phyloP scores from a whole-genome alignment of 768 basidiomycete genomes.

The Wakefieldia striispora region DNA sequence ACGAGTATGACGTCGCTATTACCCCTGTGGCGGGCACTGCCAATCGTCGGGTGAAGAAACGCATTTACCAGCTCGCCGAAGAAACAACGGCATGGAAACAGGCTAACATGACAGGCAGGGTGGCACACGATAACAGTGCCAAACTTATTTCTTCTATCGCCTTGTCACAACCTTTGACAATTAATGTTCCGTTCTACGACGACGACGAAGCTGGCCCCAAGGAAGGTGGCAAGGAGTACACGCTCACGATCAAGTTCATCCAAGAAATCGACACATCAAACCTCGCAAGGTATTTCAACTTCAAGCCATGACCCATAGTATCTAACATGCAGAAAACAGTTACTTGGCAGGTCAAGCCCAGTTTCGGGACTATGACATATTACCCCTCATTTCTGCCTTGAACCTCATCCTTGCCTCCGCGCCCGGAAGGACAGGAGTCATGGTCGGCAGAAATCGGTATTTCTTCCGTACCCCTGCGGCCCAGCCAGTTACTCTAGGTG shows the following conservation, averaged over 20 bases:
- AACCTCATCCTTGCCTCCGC: constrained; percentile 47
- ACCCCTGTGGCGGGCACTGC: constrained; percentile 34
- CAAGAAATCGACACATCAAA: constrained; percentile 44
- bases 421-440: constrained; percentile 47
- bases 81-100: constrained; percentile 38
- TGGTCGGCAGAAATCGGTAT: constrained; percentile 51
- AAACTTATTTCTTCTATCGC: constrained; percentile 43
- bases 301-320: not conserved
- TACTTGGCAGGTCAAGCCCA: constrained; percentile 45
- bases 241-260: constrained; percentile 41
- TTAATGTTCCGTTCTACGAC: constrained; percentile 42
- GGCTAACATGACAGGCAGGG: constrained; percentile 38
- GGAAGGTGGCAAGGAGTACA: constrained; percentile 40
- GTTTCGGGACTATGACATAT: constrained; percentile 42
- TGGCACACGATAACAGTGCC: constrained; percentile 48
- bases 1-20: constrained; percentile 49
- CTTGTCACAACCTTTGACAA: constrained; percentile 41
- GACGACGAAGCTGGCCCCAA: constrained; percentile 40
- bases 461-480: constrained; percentile 45
- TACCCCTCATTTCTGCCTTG: constrained; percentile 48
- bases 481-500: constrained; percentile 36
- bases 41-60: constrained; percentile 39
- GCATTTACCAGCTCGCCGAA: constrained; percentile 51
- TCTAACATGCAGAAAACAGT: constrained; percentile 29
- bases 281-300: constrained; percentile 36